Conservation (phyloP, 345 rosid species). For the Clausena lansium region DNA sequence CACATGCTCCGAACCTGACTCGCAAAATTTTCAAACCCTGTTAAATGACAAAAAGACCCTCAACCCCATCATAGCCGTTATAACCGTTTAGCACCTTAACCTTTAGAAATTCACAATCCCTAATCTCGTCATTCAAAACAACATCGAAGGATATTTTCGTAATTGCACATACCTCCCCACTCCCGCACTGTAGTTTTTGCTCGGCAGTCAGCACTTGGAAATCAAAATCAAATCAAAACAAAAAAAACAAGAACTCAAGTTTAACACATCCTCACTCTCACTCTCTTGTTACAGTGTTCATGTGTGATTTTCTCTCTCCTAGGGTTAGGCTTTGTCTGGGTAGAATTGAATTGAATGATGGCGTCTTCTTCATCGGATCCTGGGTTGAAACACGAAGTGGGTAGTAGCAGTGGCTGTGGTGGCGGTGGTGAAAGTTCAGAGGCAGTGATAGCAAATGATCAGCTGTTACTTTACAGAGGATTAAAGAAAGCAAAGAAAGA, state of each 20-base stretch:
- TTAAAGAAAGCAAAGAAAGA: slow-evolving; percentile 93
- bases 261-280: slow-evolving; percentile 17
- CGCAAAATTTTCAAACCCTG: slow-evolving; percentile 8
- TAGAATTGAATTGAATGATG: slow-evolving; percentile 33
- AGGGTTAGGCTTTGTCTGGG: slow-evolving; percentile 23
- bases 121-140: slow-evolving; percentile 17
- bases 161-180: neutral
- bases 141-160: slow-evolving; percentile 24
- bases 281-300: slow-evolving; percentile 14
- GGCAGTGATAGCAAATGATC: slow-evolving; percentile 73
- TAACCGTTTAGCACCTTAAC: neutral
- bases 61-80: slow-evolving; percentile 54
- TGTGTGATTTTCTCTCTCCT: slow-evolving; percentile 29
- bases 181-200: slow-evolving; percentile 8
- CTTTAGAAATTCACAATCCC: neutral
- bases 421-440: slow-evolving; percentile 66
- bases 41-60: slow-evolving; percentile 27
- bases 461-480: slow-evolving; percentile 72
- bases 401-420: slow-evolving; percentile 21
- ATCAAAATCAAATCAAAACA: neutral
- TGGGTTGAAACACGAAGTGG: slow-evolving; percentile 63
- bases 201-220: neutral
- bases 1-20: slow-evolving; percentile 11
- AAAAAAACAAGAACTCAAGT: neutral
- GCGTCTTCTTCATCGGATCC: slow-evolving; percentile 89